Evolutionary conservation across 2,329 filamentous ascomycete species (phyloP).

Genomic region (Alternaria conjuncta): DNA sequence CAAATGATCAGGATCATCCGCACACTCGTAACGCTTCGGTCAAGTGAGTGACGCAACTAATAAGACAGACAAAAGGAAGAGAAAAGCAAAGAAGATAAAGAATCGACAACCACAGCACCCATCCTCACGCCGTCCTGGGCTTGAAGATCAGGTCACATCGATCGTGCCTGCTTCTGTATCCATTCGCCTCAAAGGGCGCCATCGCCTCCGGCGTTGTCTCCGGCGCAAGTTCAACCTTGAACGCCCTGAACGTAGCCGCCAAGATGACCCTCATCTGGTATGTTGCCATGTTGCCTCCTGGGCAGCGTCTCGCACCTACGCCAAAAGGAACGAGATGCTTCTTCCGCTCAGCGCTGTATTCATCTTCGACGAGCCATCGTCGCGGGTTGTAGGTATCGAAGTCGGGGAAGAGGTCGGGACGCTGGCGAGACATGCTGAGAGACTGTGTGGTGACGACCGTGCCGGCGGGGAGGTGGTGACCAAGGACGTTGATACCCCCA

Average conservation of each 20-base stretch:
- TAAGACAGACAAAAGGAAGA: not conserved
- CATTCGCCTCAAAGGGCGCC: conserved; percentile 30
- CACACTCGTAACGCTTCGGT: not conserved
- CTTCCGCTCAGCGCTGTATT: conserved; percentile 17
- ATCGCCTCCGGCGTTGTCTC: conserved; percentile 28
- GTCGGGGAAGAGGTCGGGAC: conserved; percentile 28
- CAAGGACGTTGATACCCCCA: conserved; percentile 21
- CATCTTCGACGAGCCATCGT: conserved; percentile 23
- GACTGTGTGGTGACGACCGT: conserved; percentile 26
- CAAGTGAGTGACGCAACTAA: not conserved
- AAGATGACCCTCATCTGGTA: conserved; percentile 30
- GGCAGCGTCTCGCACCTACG: conserved; percentile 25
- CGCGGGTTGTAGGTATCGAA: conserved; percentile 24
- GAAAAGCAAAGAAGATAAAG: not conserved
- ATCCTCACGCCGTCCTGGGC: not conserved
- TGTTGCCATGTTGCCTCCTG: conserved; percentile 28
- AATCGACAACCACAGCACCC: not conserved
- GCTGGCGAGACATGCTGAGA: conserved; percentile 25
- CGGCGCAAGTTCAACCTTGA: conserved; percentile 19
- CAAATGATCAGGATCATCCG: not conserved
- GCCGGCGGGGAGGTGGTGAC: conserved; percentile 21
- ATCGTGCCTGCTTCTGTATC: conserved; percentile 25
- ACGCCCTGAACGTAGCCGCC: conserved; percentile 21
- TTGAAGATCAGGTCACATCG: conserved; percentile 25
- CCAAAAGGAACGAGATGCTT: conserved; percentile 25